phyloP scores from a whole-genome alignment of 2,329 filamentous ascomycete genomes.

The Aspergillus texensis region DNA sequence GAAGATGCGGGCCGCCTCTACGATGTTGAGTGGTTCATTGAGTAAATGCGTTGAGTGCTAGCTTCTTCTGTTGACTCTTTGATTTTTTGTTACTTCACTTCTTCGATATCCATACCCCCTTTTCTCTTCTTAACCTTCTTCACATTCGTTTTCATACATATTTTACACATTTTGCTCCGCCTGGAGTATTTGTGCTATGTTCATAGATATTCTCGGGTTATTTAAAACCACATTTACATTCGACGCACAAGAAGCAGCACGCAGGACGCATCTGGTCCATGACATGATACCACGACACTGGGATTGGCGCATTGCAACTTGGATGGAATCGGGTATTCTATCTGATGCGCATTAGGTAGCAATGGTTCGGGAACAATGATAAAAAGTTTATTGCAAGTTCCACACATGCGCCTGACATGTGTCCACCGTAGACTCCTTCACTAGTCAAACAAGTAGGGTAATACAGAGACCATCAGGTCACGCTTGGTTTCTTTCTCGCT shows the following conservation, averaged over 20 bases:
- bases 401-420: background rate
- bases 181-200: background rate
- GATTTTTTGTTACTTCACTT: conserved; percentile 9
- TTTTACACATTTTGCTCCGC: background rate
- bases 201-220: conserved; percentile 8
- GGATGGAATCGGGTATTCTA: background rate
- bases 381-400: background rate
- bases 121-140: conserved; percentile 5
- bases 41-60: conserved; percentile 33
- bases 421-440: background rate
- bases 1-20: conserved; percentile 43
- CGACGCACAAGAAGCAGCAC: conserved; percentile 1
- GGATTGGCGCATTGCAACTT: background rate
- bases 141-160: conserved; percentile 3
- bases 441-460: background rate
- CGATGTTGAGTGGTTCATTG: conserved; percentile 46
- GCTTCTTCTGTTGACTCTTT: conserved; percentile 23
- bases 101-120: conserved; percentile 8
- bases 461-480: background rate
- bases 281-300: background rate
- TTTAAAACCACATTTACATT: conserved; percentile 8
- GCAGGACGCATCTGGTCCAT: conserved; percentile 2
- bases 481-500: background rate
- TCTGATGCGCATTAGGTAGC: background rate
- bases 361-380: background rate